Evolutionary conservation across 208 protist genomes (phyloP).

Genomic region (Strigomonas galati): DNA sequence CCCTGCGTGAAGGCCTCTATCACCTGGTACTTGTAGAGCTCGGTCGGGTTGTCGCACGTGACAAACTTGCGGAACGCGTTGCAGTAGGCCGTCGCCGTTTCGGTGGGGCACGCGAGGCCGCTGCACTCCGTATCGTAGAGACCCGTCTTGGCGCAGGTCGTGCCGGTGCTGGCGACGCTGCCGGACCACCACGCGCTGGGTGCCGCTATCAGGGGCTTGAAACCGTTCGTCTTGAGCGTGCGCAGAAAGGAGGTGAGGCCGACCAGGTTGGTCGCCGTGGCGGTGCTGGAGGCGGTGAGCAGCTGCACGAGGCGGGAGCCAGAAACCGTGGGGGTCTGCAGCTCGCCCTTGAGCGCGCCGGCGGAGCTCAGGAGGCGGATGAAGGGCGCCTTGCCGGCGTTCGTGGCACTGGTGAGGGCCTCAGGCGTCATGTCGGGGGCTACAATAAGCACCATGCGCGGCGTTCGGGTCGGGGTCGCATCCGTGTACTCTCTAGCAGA

Average conservation of each 20-base stretch:
- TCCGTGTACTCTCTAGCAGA: constrained; percentile 30
- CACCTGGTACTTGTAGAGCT: constrained; percentile 52
- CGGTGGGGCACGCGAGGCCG: constrained; percentile 23
- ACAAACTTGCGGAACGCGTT: constrained; percentile 50
- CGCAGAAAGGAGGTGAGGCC: constrained; percentile 39
- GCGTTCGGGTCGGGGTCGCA: constrained; percentile 17
- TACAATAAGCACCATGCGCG: constrained; percentile 53
- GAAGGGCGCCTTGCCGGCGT: constrained; percentile 69
- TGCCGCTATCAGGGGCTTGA: constrained; percentile 41
- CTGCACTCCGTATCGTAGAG: constrained; percentile 65
- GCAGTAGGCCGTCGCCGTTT: constrained; percentile 36
- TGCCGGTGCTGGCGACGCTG: constrained; percentile 6
- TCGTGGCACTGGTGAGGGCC: constrained; percentile 32
- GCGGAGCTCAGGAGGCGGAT: constrained; percentile 31
- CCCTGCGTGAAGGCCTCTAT: constrained; percentile 30
- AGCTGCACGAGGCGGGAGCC: constrained; percentile 38
- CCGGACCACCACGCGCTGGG: constrained; percentile 45
- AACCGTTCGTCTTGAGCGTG: constrained; percentile 31
- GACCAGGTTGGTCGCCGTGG: constrained; percentile 22
- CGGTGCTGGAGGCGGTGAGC: constrained; percentile 42
- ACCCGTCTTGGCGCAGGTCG: constrained; percentile 33
- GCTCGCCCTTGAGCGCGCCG: constrained; percentile 31
- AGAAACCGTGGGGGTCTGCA: constrained; percentile 8
- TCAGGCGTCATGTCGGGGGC: constrained; percentile 31
- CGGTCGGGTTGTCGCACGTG: constrained; percentile 35